Conservation (phyloP, 2,329 filamentous ascomycete genomes). For the Penicillium decumbens region DNA sequence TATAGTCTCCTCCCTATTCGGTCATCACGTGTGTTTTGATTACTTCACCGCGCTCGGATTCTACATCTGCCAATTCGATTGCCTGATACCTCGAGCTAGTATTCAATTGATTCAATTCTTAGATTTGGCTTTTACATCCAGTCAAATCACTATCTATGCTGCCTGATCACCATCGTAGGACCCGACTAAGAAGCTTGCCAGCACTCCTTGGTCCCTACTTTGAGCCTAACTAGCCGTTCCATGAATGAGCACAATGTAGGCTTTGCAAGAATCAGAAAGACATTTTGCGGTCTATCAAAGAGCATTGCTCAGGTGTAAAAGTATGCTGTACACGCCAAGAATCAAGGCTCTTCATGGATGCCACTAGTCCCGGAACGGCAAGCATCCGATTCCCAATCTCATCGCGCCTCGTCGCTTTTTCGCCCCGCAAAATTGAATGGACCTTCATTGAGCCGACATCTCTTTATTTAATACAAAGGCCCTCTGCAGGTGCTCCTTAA, state of each 20-base stretch:
- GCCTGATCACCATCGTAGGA: background rate
- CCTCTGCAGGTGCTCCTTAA: background rate
- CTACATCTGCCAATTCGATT: conserved; percentile 9
- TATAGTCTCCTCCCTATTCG: conserved; percentile 28
- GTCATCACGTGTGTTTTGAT: conserved; percentile 2
- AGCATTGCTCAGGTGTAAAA: background rate
- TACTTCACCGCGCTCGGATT: conserved; percentile 1
- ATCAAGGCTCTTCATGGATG: background rate
- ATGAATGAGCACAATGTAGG: background rate
- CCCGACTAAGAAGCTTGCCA: background rate
- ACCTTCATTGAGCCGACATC: conserved; percentile 2
- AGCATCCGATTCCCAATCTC: conserved; percentile 12
- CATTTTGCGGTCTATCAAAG: too few relatives aligned
- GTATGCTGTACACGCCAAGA: background rate
- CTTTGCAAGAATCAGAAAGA: background rate
- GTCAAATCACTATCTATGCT: background rate
- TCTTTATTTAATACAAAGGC: background rate
- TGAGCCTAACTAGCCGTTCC: background rate
- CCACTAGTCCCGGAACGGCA: conserved; percentile 21
- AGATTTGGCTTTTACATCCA: background rate
- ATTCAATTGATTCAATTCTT: background rate
- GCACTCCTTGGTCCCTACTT: background rate
- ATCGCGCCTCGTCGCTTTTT: conserved; percentile 14
- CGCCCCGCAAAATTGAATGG: conserved; percentile 15
- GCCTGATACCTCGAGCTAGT: conserved; percentile 14